Conservation (phyloP, 2,329 filamentous ascomycete genomes). For the Helotiales sp. region DNA sequence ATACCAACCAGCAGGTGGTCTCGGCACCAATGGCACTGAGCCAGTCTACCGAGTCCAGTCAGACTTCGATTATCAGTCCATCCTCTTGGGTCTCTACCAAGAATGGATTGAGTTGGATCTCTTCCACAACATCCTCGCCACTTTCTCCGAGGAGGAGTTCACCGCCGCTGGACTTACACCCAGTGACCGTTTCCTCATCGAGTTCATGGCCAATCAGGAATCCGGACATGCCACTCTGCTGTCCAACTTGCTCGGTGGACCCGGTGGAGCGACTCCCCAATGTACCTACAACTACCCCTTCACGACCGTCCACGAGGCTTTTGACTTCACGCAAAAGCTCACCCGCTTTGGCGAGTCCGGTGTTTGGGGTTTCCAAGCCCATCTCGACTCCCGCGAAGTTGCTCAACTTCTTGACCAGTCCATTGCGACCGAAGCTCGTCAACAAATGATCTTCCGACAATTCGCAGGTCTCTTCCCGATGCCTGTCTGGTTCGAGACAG, state of each 20-base stretch:
- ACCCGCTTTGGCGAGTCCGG: constrained; percentile 81
- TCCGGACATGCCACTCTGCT: constrained; percentile 77
- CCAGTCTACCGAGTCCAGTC: constrained; percentile 79
- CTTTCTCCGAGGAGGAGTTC: constrained; percentile 73
- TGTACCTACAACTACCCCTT: constrained; percentile 83
- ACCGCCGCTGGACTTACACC: constrained; percentile 67
- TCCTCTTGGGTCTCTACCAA: constrained; percentile 75
- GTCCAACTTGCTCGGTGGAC: constrained; percentile 74
- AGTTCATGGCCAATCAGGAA: constrained; percentile 80
- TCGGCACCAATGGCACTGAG: constrained; percentile 77
- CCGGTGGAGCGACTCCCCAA: constrained; percentile 65
- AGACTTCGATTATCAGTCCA: constrained; percentile 82
- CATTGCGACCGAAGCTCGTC: constrained; percentile 78
- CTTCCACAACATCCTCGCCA: constrained; percentile 76
- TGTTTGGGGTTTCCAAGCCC: constrained; percentile 80
- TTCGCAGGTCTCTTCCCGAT: constrained; percentile 80
- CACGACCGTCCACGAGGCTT: constrained; percentile 73
- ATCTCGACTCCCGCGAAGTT: constrained; percentile 76
- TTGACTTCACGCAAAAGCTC: constrained; percentile 87
- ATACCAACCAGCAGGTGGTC: constrained; percentile 73
- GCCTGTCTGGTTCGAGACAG: constrained; percentile 81
- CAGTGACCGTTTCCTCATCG: constrained; percentile 72
- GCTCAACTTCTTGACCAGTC: constrained; percentile 75
- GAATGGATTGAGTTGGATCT: constrained; percentile 86
- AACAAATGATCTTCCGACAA: constrained; percentile 85